Percentiles rank a stretch among this genome's conserved stretches.
These are phyloP conservation scores for Rhodofomes roseus DNA, from an alignment of 1,284 basidiomycete species.

Conservation along the genomic window DNA sequence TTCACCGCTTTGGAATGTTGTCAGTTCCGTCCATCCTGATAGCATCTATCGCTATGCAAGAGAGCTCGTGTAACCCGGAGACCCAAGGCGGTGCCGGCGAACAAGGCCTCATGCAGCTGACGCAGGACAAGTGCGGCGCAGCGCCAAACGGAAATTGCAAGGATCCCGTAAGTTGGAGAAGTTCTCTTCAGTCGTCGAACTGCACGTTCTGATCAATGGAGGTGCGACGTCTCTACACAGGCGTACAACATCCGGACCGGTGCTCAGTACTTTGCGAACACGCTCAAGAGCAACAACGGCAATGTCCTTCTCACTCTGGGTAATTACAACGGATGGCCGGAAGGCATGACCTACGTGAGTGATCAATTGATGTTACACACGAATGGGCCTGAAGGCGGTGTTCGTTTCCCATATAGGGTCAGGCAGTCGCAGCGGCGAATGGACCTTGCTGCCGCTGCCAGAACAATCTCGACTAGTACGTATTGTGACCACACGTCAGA, in stretches of 20 bases:
- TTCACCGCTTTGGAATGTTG: too few species aligned
- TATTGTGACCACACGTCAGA: neutral
- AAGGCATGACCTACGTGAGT: constrained; percentile 59
- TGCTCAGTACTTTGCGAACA: constrained; percentile 54
- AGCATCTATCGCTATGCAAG: constrained; percentile 84
- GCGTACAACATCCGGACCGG: constrained; percentile 68
- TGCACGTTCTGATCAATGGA: neutral
- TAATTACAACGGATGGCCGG: constrained; percentile 76
- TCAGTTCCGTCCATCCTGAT: constrained; percentile 69
- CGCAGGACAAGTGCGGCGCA: constrained; percentile 71
- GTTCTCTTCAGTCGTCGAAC: too few species aligned
- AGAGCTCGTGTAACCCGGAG: constrained; percentile 68
- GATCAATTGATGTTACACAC: neutral
- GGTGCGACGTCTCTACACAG: constrained; percentile 29
- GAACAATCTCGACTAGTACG: constrained; percentile 77
- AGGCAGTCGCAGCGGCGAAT: constrained; percentile 57
- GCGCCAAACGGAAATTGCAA: constrained; percentile 64
- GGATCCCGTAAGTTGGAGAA: constrained; percentile 60
- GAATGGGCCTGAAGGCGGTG: neutral
- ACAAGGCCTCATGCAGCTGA: constrained; percentile 85
- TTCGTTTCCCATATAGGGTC: constrained; percentile 27
- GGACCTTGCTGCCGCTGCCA: constrained; percentile 66
- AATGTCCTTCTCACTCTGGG: constrained; percentile 66
- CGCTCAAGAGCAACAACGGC: constrained; percentile 50
- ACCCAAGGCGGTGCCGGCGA: constrained; percentile 77